Evolutionary conservation across 2,329 filamentous ascomycete species (phyloP).

Genomic region (Fusarium liriodendri): DNA sequence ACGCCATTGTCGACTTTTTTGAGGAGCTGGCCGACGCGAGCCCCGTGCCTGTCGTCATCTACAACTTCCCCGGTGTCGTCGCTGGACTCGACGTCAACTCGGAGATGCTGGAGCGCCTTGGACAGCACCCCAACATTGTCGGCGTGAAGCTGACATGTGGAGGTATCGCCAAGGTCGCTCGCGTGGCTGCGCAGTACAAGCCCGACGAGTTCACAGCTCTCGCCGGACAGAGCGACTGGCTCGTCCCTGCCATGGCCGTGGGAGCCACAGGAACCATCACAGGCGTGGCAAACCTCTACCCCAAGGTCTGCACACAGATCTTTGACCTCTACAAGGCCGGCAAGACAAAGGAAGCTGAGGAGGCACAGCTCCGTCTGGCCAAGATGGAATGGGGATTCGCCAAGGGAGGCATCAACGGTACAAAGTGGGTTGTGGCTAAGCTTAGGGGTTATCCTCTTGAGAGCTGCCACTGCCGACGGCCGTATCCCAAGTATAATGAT

Average conservation of each 20-base stretch:
- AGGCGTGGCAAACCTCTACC: conserved; percentile 72
- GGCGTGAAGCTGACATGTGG: conserved; percentile 80
- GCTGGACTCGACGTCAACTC: conserved; percentile 76
- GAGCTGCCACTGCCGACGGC: conserved; percentile 64
- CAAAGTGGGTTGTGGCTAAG: conserved; percentile 69
- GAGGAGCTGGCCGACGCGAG: conserved; percentile 66
- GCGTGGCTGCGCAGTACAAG: conserved; percentile 64
- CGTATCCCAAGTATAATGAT: conserved; percentile 62
- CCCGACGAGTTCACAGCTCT: conserved; percentile 70
- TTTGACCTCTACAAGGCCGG: conserved; percentile 61
- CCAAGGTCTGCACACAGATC: conserved; percentile 64
- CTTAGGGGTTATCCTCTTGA: conserved; percentile 62
- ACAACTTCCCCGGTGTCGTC: conserved; percentile 78
- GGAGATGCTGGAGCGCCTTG: conserved; percentile 69
- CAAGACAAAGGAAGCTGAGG: conserved; percentile 59
- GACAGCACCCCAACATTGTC: conserved; percentile 72
- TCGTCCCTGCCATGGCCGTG: conserved; percentile 69
- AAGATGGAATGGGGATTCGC: conserved; percentile 67
- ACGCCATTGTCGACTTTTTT: conserved; percentile 73
- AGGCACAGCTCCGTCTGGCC: conserved; percentile 62
- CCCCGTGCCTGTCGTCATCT: conserved; percentile 74
- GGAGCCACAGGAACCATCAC: conserved; percentile 71
- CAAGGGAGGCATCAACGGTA: conserved; percentile 70
- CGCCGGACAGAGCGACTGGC: conserved; percentile 80
- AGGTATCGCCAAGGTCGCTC: conserved; percentile 77